Conservation (phyloP, 768 basidiomycete species). For the Lepiota brunneoincarnata region DNA sequence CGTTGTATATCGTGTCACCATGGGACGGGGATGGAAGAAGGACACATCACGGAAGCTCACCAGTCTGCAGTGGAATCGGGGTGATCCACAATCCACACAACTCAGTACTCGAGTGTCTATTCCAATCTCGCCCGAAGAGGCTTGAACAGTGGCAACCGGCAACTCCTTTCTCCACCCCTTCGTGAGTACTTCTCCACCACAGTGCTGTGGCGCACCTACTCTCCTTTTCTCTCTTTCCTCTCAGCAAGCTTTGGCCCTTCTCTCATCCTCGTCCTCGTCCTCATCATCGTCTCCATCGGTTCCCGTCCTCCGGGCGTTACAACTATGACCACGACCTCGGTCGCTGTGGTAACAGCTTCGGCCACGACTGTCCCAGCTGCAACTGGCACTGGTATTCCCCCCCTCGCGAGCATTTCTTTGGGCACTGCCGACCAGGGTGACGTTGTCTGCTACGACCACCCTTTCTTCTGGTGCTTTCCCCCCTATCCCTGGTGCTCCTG, state of each 20-base stretch:
- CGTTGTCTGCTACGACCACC: conserved; percentile 48
- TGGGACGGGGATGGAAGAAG: no score
- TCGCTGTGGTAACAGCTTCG: conserved; percentile 7
- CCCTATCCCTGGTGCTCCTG: conserved; percentile 62
- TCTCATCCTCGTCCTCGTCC: conserved; percentile 13
- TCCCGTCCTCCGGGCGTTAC: conserved; percentile 15
- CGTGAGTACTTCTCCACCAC: no score
- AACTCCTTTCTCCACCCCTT: no score
- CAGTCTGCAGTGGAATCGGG: no score
- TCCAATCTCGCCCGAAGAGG: no score
- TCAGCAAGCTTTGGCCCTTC: no score
- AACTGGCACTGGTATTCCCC: conserved; percentile 49
- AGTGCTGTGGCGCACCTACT: no score
- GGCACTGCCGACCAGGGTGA: conserved; percentile 59
- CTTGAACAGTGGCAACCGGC: no score
- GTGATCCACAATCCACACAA: no score
- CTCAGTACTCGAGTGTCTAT: no score
- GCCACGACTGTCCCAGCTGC: conserved; percentile 43
- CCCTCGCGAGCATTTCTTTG: conserved; percentile 54
- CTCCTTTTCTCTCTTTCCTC: no score
- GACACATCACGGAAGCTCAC: no score
- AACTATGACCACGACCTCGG: conserved; percentile 14
- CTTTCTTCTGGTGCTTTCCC: conserved; percentile 59
- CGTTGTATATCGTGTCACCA: conserved; percentile 1
- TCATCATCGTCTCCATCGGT: conserved; percentile 10